A percentile compares a stretch with the other conserved stretches of the same genome.
Conservation (phyloP, 2,329 filamentous ascomycete species). For the Emergomyces pasteurianus region DNA sequence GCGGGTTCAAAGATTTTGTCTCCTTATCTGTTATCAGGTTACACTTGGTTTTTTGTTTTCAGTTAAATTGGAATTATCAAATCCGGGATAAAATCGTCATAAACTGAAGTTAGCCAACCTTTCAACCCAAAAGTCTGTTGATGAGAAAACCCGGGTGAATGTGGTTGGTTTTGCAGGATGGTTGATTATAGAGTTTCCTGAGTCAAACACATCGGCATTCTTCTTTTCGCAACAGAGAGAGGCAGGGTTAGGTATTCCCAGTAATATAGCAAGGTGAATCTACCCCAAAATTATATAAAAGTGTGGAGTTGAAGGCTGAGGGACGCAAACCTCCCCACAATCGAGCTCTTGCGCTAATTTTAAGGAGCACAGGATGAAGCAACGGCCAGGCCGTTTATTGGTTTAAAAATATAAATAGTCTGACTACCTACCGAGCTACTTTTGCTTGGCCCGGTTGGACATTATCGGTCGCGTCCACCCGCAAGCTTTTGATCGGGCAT, state of each 20-base stretch:
- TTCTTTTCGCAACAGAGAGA: neutral
- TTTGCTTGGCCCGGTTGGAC: neutral
- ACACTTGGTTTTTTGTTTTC: neutral
- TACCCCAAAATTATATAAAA: neutral
- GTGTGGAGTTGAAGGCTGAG: neutral
- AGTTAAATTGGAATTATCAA: neutral
- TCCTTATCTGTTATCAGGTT: neutral
- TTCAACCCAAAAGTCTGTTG: neutral
- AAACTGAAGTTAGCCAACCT: neutral
- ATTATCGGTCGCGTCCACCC: neutral
- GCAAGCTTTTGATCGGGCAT: neutral
- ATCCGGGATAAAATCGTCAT: neutral
- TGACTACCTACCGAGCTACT: neutral
- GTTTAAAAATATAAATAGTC: too few relatives aligned
- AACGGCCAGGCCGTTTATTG: neutral
- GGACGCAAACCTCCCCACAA: neutral
- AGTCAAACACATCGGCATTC: neutral
- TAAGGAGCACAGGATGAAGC: neutral
- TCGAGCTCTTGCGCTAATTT: neutral
- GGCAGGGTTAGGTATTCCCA: neutral
- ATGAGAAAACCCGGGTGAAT: neutral
- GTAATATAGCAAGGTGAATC: neutral
- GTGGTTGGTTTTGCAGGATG: neutral
- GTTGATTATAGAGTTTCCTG: neutral
- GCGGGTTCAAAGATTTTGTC: neutral